Percentiles rank a stretch among this genome's conserved stretches.
These are phyloP conservation scores for Pontederia crassipes DNA, from an alignment of 176 grass and related monocot genomes.

Conservation along the genomic window DNA sequence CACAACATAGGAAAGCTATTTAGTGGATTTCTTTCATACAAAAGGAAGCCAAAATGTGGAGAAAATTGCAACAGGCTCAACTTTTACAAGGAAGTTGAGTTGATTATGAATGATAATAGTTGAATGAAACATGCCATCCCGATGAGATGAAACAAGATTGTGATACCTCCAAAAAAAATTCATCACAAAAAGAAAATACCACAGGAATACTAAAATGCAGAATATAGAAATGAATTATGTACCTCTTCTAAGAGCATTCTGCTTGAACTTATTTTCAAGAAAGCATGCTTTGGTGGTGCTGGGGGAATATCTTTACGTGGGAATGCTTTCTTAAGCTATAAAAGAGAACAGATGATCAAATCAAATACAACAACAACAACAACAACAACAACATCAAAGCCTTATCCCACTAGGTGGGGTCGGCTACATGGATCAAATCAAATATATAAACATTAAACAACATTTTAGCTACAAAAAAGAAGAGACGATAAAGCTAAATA, in stretches of 20 bases:
- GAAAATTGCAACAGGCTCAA: no score
- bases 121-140: no score
- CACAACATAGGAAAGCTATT: no score
- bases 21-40: no score
- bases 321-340: conserved; percentile 76
- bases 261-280: conserved; percentile 87
- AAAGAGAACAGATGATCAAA: conserved; percentile 10
- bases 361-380: conserved; percentile 3
- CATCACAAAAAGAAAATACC: conserved; percentile 9
- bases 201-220: conserved; percentile 7
- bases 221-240: conserved; percentile 9
- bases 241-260: conserved; percentile 94
- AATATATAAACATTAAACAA: no score
- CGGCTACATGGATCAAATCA: conserved; percentile 3
- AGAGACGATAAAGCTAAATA: conserved; percentile 8
- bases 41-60: no score
- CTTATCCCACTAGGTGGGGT: no score
- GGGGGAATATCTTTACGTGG: conserved; percentile 56
- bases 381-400: not conserved
- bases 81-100: no score
- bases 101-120: no score
- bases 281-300: conserved; percentile 81
- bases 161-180: conserved; percentile 14
- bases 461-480: conserved; percentile 36
- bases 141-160: not conserved